Percentiles rank a stretch among this genome's conserved stretches.
Evolutionary conservation across 2,329 filamentous ascomycete genomes (phyloP).

Genomic region (Colletotrichum caudatum): DNA sequence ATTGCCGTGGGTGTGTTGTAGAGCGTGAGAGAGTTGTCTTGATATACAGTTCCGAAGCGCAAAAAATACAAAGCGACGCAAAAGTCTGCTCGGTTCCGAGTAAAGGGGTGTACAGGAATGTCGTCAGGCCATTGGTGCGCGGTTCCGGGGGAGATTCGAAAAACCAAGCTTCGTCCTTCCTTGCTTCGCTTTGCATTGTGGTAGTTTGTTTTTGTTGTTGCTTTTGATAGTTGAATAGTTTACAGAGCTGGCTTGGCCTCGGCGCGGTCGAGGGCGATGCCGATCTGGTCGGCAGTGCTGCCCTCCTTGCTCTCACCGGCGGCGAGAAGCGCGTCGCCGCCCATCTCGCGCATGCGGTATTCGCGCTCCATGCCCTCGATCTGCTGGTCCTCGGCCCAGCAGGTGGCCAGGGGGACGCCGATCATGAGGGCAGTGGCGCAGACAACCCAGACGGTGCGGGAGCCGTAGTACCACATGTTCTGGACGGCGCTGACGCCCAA

Average conservation of each 20-base stretch:
- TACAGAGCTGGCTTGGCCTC: conserved; percentile 65
- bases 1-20: conserved; percentile 29
- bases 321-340: conserved; percentile 74
- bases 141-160: conserved; percentile 3
- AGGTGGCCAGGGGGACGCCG: conserved; percentile 92
- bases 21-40: conserved; percentile 37
- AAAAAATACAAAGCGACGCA: conserved; percentile 10
- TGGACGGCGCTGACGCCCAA: conserved; percentile 66
- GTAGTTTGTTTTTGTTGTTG: conserved; percentile 32
- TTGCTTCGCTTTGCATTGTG: conserved; percentile 31
- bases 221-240: conserved; percentile 45
- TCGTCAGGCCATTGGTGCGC: conserved; percentile 20
- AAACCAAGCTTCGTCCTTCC: conserved; percentile 29
- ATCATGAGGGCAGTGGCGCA: conserved; percentile 90
- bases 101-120: neutral
- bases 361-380: conserved; percentile 98
- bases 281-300: conserved; percentile 62
- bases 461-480: conserved; percentile 73
- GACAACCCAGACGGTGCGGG: conserved; percentile 88
- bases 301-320: conserved; percentile 55
- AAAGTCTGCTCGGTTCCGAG: conserved; percentile 18
- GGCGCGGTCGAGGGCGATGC: conserved; percentile 60
- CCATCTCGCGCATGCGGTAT: conserved; percentile 94
- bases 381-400: conserved; percentile 96
- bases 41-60: conserved; percentile 39